Percentiles rank a stretch among this genome's conserved stretches.
Conservation (phyloP, 2,329 filamentous ascomycete species). For the Microdochium bolleyi region DNA sequence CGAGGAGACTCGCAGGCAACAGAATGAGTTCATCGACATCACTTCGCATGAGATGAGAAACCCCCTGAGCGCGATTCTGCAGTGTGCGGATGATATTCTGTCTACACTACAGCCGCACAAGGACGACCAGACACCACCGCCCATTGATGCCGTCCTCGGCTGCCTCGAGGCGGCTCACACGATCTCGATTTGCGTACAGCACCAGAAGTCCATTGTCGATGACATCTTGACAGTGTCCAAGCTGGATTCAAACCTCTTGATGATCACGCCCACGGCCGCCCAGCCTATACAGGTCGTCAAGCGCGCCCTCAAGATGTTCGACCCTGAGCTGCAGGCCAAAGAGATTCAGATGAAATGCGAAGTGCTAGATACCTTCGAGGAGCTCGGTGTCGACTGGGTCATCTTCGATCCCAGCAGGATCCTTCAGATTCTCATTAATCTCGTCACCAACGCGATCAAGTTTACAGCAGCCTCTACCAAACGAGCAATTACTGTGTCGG, state of each 20-base stretch:
- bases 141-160: conserved; percentile 29
- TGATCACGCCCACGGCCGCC: conserved; percentile 45
- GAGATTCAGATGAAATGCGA: conserved; percentile 43
- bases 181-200: conserved; percentile 46
- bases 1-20: conserved; percentile 33
- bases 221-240: conserved; percentile 41
- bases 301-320: conserved; percentile 49
- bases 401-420: conserved; percentile 47
- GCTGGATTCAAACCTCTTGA: conserved; percentile 45
- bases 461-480: conserved; percentile 33
- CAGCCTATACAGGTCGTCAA: conserved; percentile 44
- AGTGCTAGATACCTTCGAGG: conserved; percentile 36
- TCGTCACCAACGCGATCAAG: conserved; percentile 55
- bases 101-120: conserved; percentile 11
- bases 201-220: conserved; percentile 45
- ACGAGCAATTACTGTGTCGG: conserved; percentile 36
- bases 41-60: conserved; percentile 46
- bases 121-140: conserved; percentile 11
- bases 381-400: conserved; percentile 45
- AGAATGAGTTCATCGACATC: conserved; percentile 48
- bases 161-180: conserved; percentile 48
- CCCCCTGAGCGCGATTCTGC: conserved; percentile 45
- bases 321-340: conserved; percentile 46
- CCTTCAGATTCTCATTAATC: conserved; percentile 51
- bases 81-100: conserved; percentile 47